These are phyloP conservation scores for Chionographis japonica DNA, from an alignment of 106 monocot genomes.

Conservation along the genomic window DNA sequence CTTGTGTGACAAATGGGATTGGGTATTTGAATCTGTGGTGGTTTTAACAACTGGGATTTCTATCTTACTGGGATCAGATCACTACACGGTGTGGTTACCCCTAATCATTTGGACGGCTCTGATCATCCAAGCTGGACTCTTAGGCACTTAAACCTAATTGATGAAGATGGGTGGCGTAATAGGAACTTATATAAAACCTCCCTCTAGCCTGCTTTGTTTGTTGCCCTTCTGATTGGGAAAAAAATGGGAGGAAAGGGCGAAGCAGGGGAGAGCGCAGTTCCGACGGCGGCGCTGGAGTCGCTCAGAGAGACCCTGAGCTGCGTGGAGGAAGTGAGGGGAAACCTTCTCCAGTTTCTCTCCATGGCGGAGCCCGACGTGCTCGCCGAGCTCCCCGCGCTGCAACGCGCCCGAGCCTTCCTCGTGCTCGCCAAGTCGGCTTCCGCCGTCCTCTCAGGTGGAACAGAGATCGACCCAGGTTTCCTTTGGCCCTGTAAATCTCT, in stretches of 20 bases:
- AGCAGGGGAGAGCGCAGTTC: constrained; percentile 14
- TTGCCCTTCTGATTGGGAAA: not conserved
- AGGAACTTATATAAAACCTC: no score
- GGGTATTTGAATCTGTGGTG: no score
- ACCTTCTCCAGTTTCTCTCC: constrained; percentile 52
- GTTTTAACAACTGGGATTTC: no score
- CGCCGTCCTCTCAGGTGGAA: constrained; percentile 45
- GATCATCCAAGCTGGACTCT: no score
- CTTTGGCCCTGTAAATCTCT: not conserved
- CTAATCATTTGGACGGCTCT: no score
- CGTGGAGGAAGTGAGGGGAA: constrained; percentile 32
- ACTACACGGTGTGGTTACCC: no score
- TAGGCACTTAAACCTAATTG: no score
- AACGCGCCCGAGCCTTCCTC: constrained; percentile 71
- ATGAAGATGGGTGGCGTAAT: no score
- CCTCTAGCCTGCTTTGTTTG: no score
- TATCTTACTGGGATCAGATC: no score
- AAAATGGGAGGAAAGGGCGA: not conserved
- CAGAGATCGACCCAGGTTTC: not conserved
- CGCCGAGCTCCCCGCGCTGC: constrained; percentile 72
- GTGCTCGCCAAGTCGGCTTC: constrained; percentile 57
- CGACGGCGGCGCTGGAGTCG: constrained; percentile 23
- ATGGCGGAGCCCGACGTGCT: constrained; percentile 64
- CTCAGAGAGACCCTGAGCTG: constrained; percentile 32
- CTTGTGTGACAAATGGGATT: no score